Evolutionary conservation across 768 basidiomycete genomes (phyloP), one percentile per base, ranked within the genome.

Genomic region (Podaxis sp.): DNA sequence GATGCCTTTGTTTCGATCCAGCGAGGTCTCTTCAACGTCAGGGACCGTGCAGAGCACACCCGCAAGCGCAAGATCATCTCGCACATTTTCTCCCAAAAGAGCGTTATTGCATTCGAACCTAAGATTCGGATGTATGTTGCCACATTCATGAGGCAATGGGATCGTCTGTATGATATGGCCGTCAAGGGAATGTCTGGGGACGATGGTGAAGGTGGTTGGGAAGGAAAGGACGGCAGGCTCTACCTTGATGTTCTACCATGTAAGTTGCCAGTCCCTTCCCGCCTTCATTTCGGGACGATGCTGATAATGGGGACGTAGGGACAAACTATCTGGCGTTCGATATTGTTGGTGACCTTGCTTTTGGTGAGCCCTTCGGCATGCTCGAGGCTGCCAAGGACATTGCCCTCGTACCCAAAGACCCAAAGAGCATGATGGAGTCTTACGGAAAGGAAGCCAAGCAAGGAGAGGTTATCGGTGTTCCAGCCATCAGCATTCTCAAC

Each of bases 311-410:
- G 4, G 59, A 59, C 30, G 26, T 59, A 84, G 82, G 83, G 83
- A 74, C 72, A 17, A 83, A 84, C 66, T 85, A 83, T 65, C 80
- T 85, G 15, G 80, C 81, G 1, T 85, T 85, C 67, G 83, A 84
- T 72, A 92, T 94, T 66, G 90, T 95, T 48, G 92, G 90, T 74
- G 92, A 95, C 72, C 82, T 95, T 11, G 90, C 92, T 0, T 95
- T 95, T 66, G 94, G 94, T 1, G 84, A 85, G 1, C 90, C 94
- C 0, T 96, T 96, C 68, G 93, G 93, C n/a, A 96, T 96, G 94
- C 79, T 96, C 64, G 70, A 84, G 56, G 83, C 88, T 6, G 88
- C 83, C n/a, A 86, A 85, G 57, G 93, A 95, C 69, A 80, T 84
- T 8, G 92, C 90, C 1, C 79, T 86, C 4, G 88, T 90, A 2